Evolutionary conservation across 768 basidiomycete genomes (phyloP), one percentile per base, ranked within the genome.

Genomic region (Podaxis sp.): DNA sequence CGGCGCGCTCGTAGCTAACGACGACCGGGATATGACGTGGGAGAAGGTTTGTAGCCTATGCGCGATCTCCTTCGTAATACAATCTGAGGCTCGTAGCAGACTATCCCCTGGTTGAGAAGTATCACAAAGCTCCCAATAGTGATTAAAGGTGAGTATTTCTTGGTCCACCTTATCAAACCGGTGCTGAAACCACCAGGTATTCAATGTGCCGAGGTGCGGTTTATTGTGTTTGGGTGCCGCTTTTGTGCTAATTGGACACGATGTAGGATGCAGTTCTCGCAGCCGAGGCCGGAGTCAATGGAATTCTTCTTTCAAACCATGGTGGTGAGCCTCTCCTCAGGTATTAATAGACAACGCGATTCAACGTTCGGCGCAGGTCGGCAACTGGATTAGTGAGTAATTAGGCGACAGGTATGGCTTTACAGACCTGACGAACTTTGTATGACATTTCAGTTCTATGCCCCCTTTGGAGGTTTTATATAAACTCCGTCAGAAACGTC

Each of bases 251-350:
- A 53, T 36, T 29, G 3, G n/a, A 8, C n/a, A 63, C 55, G 36
- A 65, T 46, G 59, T 72, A 95, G 85, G 96, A 97, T 75, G 94
- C 91, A 2, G 85, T 93, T 43, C 83, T 94, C 52, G 94, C 94
- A 29, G 85, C 83, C 17, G 87, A 95, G 64, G 83, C 89, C 33
- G 93, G 94, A 11, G 88, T 92, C 17, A 88, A 96, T 60, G 96
- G 91, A 3, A 93, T 98, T 65, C 79, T 96, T 59, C 75, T 98
- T 7, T 93, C 90, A 0, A 98, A 98, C 66, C 96, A 98, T 67
- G 96, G 96, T 59, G 96, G 93, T 82, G 68, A 66, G 77, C 74
- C 38, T n/a, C 17, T n/a, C n/a, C n/a, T 3, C 2, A 2, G n/a
- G 15, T 8, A n/a, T 46, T 19, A 17, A 46, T 46, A 7, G 15